Evolutionary conservation across 768 basidiomycete genomes (phyloP).

Genomic region (Agrocybe pediades): DNA sequence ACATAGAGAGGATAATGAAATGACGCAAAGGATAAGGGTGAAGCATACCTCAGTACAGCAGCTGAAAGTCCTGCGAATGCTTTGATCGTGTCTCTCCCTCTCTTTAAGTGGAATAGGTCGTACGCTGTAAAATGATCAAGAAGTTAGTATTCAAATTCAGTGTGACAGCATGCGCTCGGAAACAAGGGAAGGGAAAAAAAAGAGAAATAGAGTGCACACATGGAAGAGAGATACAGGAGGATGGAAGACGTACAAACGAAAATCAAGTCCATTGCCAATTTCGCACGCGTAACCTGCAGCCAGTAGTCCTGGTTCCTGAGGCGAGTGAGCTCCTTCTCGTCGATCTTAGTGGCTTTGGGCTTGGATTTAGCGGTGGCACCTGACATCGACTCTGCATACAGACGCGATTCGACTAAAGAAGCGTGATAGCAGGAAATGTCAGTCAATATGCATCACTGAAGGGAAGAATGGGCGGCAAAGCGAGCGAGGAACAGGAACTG

Average conservation of each 20-base stretch:
- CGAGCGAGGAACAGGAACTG: too few relatives aligned
- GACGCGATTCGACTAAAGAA: constrained; percentile 63
- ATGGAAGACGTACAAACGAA: constrained; percentile 71
- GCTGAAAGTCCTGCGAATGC: constrained; percentile 68
- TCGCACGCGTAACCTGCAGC: constrained; percentile 68
- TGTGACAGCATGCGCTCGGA: background rate
- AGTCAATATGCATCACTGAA: background rate
- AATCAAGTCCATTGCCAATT: constrained; percentile 82
- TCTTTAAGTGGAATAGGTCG: constrained; percentile 72
- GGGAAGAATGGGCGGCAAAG: constrained; percentile 1
- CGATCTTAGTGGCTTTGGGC: constrained; percentile 55
- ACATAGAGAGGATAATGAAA: background rate
- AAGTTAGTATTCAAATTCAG: background rate
- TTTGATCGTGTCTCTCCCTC: constrained; percentile 60
- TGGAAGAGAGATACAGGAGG: background rate
- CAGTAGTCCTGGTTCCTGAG: constrained; percentile 76
- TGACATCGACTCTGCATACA: constrained; percentile 74
- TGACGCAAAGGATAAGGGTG: background rate
- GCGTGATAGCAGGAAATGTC: constrained; percentile 2
- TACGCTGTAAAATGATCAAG: constrained; percentile 62
- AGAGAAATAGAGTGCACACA: constrained; percentile 7
- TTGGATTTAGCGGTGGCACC: constrained; percentile 68
- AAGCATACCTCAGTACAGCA: constrained; percentile 71
- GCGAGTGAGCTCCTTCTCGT: constrained; percentile 69
- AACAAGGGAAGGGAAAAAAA: constrained; percentile 7